These are phyloP conservation scores for Schizochytrium sp. DNA, from an alignment of 108 stramenopile species.

Conservation along the genomic window DNA sequence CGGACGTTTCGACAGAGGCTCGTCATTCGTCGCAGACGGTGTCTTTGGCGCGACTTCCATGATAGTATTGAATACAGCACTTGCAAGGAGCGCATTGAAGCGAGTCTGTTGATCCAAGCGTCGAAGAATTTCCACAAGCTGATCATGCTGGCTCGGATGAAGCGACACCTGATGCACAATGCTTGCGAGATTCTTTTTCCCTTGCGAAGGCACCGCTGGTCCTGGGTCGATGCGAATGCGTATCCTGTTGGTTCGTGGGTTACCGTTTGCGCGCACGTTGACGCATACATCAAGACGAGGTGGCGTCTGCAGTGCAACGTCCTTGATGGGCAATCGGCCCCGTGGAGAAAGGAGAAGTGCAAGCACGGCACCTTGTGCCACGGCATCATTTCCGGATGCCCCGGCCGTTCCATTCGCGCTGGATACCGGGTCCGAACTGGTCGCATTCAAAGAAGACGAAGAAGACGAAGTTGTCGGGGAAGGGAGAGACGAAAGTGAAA, in stretches of 20 bases:
- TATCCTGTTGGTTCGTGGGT: not conserved
- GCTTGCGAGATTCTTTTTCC: not conserved
- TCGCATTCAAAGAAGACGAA: not conserved
- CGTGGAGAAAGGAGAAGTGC: not conserved
- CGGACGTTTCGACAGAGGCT: not conserved
- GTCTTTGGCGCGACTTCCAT: not conserved
- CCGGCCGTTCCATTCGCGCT: not conserved
- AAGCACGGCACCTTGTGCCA: not conserved
- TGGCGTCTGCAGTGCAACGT: not conserved
- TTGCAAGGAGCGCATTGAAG: not conserved
- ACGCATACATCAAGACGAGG: not conserved
- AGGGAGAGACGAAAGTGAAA: not conserved
- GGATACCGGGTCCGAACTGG: too few relatives aligned
- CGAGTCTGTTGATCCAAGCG: not conserved
- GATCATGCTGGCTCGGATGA: not conserved
- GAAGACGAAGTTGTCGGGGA: not conserved
- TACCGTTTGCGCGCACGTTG: not conserved
- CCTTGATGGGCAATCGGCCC: not conserved
- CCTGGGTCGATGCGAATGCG: not conserved
- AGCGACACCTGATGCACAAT: not conserved
- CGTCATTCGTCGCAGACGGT: not conserved
- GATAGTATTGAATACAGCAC: not conserved
- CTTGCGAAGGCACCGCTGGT: not conserved
- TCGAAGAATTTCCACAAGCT: not conserved
- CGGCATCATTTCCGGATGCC: not conserved